Base-by-base conservation (phyloP, 768 basidiomycete genomes). In the Agaricus blazei region DNA sequence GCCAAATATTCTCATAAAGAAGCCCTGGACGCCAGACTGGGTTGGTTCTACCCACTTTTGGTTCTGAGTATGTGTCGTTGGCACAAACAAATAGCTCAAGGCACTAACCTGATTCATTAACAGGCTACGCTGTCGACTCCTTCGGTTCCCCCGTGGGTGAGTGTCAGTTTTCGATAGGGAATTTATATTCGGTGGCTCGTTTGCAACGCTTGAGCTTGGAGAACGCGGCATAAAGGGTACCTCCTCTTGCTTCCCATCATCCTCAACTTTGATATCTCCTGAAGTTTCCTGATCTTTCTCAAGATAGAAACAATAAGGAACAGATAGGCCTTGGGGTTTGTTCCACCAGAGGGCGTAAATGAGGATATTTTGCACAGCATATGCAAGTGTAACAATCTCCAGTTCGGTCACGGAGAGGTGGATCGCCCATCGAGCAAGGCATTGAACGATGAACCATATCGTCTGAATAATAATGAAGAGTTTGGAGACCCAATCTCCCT, bases 401-500 rank as follows among this genome's bases (percentile, higher is more conserved):
- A 58, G 40, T 24, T 41, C 51, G 15, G 51, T 52, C 14, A 52
- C 44, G 3, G 26, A 2, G 9, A 36, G n/a, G 8, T 14, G 14
- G 11, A 14, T 14, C 2, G 36, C 37, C 54, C 54, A 46, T 9
- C 57, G 50, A 2, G 12, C 51, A 36, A 53, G n/a, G n/a, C 51
- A 46, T 40, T 58, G 60, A 41, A 56, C 38, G 15, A 55, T 48
- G 53, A 68, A 67, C 62, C 64, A 68, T 2, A 51, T 46, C 1
- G 61, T 48, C 47, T 68, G 68, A 4, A 62, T 14, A 5, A 65
- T 12, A 14, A 65, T 58, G 12, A 69, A 37, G 8, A 51, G 28
- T 31, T 68, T 70, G 4, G 63, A 44, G 8, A 70, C 55, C 9
- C 48, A 47, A 26, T 68, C 62, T 0, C 59, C 64, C 47, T 68